Evolutionary conservation across 768 basidiomycete species (phyloP), one percentile per base, ranked within the genome.

Genomic region (Panaeolus cyanescens): DNA sequence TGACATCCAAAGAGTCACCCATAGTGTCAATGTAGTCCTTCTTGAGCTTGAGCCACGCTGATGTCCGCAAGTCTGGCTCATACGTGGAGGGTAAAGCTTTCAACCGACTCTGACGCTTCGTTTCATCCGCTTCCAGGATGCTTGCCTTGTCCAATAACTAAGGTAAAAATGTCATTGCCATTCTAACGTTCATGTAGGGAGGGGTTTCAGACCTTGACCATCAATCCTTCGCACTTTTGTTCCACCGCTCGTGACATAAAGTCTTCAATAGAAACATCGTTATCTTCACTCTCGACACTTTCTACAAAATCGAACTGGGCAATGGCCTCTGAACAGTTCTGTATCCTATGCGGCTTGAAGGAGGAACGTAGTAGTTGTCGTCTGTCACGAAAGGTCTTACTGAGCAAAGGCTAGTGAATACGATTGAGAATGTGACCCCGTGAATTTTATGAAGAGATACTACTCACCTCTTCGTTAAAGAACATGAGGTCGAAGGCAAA

Each of bases 401-500:
- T 79, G 37, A 97, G 78, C 1, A 96, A 79, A 17, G 86, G 75
- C 93, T 95, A 54, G 15, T 61, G 20, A 34, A 50, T 34, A 36
- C 56, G 33, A 4, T 32, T 66, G 54, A 62, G 58, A 30, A 45
- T 54, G 50, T 32, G 55, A 55, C 36, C 4, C 5, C 6, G 13
- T 36, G 12, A 34, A 32, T n/a, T 55, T 39, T 39, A 65, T 28
- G 42, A 30, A 32, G 19, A 58, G 34, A 31, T 58, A 40, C 53
- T 63, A 69, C 86, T 73, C 63, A 93, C 95, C 77, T 88, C 75
- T 62, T 85, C 89, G 72, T 96, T 88, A 53, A 93, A 77, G 68
- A 88, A 87, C 92, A 97, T 92, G 61, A 96, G 67, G 75, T 97
- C 95, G 72, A 96, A 97, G 0, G 85, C 89, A 72, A 85, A 96